Percentiles rank a stretch among this genome's conserved stretches.
Evolutionary conservation across 768 basidiomycete species (phyloP).

Genomic region (Panellus pusillus): DNA sequence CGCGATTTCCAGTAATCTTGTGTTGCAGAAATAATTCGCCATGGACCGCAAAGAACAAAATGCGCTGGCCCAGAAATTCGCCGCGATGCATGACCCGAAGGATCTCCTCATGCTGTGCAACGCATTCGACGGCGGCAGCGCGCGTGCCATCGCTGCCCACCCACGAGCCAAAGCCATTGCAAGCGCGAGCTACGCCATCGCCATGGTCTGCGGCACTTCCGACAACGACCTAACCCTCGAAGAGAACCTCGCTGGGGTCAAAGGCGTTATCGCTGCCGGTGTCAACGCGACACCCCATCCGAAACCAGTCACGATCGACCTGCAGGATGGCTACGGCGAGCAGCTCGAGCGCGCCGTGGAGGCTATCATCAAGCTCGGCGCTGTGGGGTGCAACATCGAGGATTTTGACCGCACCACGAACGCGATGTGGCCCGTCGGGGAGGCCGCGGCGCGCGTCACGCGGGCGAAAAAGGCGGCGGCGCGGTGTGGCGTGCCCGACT

Average conservation of each 20-base stretch:
- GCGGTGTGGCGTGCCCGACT: constrained; percentile 5
- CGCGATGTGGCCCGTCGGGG: background rate
- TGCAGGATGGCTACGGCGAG: constrained; percentile 16
- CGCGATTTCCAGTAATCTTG: no score
- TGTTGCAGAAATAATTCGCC: background rate
- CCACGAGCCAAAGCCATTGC: constrained; percentile 12
- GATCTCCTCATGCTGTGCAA: constrained; percentile 14
- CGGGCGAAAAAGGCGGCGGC: background rate
- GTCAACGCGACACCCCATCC: background rate
- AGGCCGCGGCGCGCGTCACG: background rate
- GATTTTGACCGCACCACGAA: constrained; percentile 2
- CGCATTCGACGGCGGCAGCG: constrained; percentile 13
- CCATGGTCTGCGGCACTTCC: background rate
- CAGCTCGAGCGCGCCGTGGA: background rate
- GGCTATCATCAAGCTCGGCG: constrained; percentile 14
- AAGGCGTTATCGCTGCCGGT: background rate
- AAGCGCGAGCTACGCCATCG: constrained; percentile 8
- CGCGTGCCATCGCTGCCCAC: background rate
- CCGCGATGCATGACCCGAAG: constrained; percentile 8
- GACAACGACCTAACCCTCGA: constrained; percentile 14
- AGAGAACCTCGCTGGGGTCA: constrained; percentile 6
- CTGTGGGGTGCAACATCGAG: constrained; percentile 12
- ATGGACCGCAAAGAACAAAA: constrained; percentile 8
- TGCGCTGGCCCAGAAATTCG: constrained; percentile 7
- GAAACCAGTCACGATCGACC: constrained; percentile 15